A percentile compares a stretch with the other conserved stretches of the same genome.
Conservation (phyloP, 768 basidiomycete species). For the Saitozyma sp. region DNA sequence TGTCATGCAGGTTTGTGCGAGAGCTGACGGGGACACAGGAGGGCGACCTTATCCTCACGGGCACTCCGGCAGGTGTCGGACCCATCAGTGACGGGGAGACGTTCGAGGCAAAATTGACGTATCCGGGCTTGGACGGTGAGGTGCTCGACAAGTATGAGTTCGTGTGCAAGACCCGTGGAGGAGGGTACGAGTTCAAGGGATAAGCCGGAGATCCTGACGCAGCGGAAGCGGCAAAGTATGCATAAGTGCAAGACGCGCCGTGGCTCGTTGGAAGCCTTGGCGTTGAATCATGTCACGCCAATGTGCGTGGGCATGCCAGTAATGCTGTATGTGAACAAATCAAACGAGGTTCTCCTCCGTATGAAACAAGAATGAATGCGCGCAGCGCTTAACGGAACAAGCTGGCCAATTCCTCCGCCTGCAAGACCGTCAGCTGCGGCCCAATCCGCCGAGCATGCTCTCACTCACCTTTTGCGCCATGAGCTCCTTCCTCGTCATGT, state of each 20-base stretch:
- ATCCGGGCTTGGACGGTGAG: slow-evolving; percentile 55
- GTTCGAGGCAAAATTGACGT: slow-evolving; percentile 70
- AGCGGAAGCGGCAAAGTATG: no score
- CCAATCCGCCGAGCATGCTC: neutral
- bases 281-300: no score
- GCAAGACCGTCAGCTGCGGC: slow-evolving; percentile 8
- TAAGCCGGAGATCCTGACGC: slow-evolving; percentile 1
- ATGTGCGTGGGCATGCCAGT: no score
- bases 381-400: slow-evolving; percentile 29
- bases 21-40: slow-evolving; percentile 60
- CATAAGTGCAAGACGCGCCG: no score
- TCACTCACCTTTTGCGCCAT: slow-evolving; percentile 70
- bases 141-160: slow-evolving; percentile 68
- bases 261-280: no score
- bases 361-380: no score
- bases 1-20: neutral
- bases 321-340: no score
- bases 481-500: slow-evolving; percentile 82
- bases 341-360: no score
- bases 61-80: slow-evolving; percentile 86
- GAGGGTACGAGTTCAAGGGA: slow-evolving; percentile 65
- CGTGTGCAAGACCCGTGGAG: slow-evolving; percentile 64
- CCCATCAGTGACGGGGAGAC: slow-evolving; percentile 72
- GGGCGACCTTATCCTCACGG: slow-evolving; percentile 83
- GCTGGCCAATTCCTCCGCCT: slow-evolving; percentile 39